Evolutionary conservation across 768 basidiomycete genomes (phyloP), one percentile per base, ranked within the genome.

Genomic region (Tricholoma matsutake): DNA sequence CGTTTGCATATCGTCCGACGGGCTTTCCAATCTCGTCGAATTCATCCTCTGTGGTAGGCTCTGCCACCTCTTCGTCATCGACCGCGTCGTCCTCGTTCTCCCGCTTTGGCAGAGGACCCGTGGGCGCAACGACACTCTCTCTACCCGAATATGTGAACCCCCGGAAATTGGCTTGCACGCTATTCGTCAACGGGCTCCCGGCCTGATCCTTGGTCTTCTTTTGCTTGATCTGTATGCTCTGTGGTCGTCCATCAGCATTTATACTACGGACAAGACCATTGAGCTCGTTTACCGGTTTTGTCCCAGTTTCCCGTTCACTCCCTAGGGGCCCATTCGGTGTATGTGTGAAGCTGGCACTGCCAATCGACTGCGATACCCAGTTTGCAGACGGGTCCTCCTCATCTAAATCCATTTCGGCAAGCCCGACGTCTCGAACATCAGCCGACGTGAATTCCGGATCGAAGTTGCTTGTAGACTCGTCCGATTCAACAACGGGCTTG

Each of bases 391-490:
- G 89, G 64, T 92, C 91, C 61, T 82, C 82, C 66, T 83, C 83
- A 61, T 82, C 81, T 11, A 81, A 72, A 34, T 79, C 79, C 61
- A 81, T 80, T 45, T 85, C 81, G 39, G 81, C 79, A 6, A 82
- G 78, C 54, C 82, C 89, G 62, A 85, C 83, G 63, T 92, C 87
- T 14, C 87, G 83, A 56, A 98, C 81, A 71, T 96, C 91, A n/a
- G 93, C 90, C 25, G 86, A 83, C 4, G 97, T 99, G 76, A 99
- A 99, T 76, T 98, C 95, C 29, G 94, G 93, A 72, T 99, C 97
- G 70, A 99, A 99, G 79, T 98, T 98, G 64, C 88, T 87, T n/a
- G 94, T 94, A 14, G 91, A 94, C 75, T 99, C 97, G 79, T 99
- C 97, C 16, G 94, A 96, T 75, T 98, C 96, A 64, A 99, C 97